A percentile compares a stretch with the other conserved stretches of the same genome.
Evolutionary conservation across 169 alveolate genomes (phyloP).

Genomic region (Plasmodium malariae): DNA sequence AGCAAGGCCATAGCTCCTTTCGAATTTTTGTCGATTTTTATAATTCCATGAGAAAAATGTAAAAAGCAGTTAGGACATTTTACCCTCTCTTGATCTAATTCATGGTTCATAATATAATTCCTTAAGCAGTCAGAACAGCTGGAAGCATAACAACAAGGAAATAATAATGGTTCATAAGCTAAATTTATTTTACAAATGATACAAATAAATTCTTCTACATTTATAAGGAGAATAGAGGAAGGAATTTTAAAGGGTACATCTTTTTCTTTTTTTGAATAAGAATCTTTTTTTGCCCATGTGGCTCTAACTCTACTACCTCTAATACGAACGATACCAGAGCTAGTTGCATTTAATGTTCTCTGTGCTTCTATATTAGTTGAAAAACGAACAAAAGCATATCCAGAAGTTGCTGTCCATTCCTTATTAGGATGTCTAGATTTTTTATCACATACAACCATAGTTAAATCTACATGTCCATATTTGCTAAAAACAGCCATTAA

Average conservation of each 20-base stretch:
- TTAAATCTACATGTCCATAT: slow-evolving; percentile 81
- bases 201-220: slow-evolving; percentile 65
- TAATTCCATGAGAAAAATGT: slow-evolving; percentile 9
- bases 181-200: slow-evolving; percentile 48
- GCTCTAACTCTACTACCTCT: slow-evolving; percentile 83
- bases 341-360: slow-evolving; percentile 78
- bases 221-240: slow-evolving; percentile 30
- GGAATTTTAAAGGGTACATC: slow-evolving; percentile 56
- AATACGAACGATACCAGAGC: slow-evolving; percentile 74
- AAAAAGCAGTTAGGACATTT: slow-evolving; percentile 48
- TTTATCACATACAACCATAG: slow-evolving; percentile 84
- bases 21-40: slow-evolving; percentile 47
- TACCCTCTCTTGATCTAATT: background rate
- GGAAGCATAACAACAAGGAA: slow-evolving; percentile 69
- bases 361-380: slow-evolving; percentile 76
- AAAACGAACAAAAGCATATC: slow-evolving; percentile 84
- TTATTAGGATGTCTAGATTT: slow-evolving; percentile 81
- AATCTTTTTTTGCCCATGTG: slow-evolving; percentile 84
- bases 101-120: slow-evolving; percentile 12
- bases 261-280: slow-evolving; percentile 76
- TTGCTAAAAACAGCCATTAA: slow-evolving; percentile 75
- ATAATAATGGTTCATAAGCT: slow-evolving; percentile 51
- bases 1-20: slow-evolving; percentile 44
- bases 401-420: slow-evolving; percentile 85
- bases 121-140: slow-evolving; percentile 58